phyloP scores from a whole-genome alignment of 495 filamentous ascomycete genomes.

The Geoglossum glabrum region DNA sequence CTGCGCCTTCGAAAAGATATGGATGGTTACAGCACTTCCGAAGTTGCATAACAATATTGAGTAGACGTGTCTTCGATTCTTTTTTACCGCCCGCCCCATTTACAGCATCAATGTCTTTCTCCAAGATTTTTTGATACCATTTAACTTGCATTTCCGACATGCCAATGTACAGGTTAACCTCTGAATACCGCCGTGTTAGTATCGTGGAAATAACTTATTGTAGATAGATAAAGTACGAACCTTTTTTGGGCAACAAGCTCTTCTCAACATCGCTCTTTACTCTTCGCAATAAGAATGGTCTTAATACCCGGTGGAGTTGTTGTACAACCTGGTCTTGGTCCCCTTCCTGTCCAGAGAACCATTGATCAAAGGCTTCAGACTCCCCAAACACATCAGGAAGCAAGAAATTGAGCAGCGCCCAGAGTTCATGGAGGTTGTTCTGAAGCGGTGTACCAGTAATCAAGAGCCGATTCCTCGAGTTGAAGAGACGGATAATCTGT shows the following conservation, averaged over 20 bases:
- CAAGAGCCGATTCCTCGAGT: conserved; percentile 81
- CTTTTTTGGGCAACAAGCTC: conserved; percentile 85
- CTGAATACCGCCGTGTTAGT: conserved; percentile 15
- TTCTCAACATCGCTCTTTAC: conserved; percentile 99
- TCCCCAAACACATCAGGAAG: conserved; percentile 96
- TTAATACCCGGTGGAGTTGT: conserved; percentile 81
- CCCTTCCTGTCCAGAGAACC: conserved; percentile 76
- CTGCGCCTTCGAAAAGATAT: conserved; percentile 94
- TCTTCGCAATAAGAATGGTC: conserved; percentile 85
- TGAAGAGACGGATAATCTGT: conserved; percentile 92
- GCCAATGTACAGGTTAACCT: conserved; percentile 89
- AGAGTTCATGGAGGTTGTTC: conserved; percentile 98
- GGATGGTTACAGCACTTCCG: conserved; percentile 99
- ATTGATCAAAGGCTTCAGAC: conserved; percentile 92
- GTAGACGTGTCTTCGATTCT: conserved; percentile 94
- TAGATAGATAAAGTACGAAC: neutral
- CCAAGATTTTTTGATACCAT: conserved; percentile 98
- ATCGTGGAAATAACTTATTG: neutral
- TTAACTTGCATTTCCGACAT: conserved; percentile 99
- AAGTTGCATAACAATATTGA: conserved; percentile 99
- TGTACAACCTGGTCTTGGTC: conserved; percentile 95
- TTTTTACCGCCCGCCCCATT: conserved; percentile 92
- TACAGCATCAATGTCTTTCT: conserved; percentile 98
- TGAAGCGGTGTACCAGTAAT: conserved; percentile 97
- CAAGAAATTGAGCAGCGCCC: conserved; percentile 93